Percentiles rank a stretch among this genome's conserved stretches.
Evolutionary conservation across 1,139 yeast species (phyloP).

Genomic region (Hemisphaericaspora xylofermentans): DNA sequence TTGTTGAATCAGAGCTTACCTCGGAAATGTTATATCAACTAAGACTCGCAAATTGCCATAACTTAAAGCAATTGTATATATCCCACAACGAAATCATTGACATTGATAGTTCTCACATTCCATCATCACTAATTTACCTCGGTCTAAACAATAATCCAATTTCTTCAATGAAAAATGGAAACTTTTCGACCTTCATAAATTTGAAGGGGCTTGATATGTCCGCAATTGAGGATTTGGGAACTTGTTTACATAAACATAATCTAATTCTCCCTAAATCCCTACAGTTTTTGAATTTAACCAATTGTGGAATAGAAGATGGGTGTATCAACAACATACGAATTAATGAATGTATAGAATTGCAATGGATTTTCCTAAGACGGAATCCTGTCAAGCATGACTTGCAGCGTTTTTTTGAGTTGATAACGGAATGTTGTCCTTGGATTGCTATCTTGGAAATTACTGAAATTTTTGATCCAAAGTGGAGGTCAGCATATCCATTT

Average conservation of each 20-base stretch:
- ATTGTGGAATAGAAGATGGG: background rate
- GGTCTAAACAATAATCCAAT: background rate
- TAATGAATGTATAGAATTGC: background rate
- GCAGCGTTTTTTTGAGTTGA: background rate
- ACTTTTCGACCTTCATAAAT: background rate
- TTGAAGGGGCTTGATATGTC: background rate
- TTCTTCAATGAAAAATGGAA: background rate
- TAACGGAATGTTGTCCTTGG: background rate
- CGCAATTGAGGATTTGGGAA: background rate
- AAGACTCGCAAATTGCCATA: background rate
- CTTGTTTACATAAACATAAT: background rate
- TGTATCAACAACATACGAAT: too few relatives aligned
- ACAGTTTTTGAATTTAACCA: background rate
- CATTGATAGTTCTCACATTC: background rate
- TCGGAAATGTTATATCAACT: background rate
- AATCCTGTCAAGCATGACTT: background rate
- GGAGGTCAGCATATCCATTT: background rate
- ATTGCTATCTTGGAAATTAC: background rate
- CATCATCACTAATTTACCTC: background rate
- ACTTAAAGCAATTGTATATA: background rate
- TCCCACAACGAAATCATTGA: background rate
- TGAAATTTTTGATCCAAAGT: background rate
- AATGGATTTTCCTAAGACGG: background rate
- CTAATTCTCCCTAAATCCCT: background rate
- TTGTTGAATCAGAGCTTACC: background rate